phyloP scores from a whole-genome alignment of 1,284 basidiomycete genomes.

The Afroboletus lepidellus region DNA sequence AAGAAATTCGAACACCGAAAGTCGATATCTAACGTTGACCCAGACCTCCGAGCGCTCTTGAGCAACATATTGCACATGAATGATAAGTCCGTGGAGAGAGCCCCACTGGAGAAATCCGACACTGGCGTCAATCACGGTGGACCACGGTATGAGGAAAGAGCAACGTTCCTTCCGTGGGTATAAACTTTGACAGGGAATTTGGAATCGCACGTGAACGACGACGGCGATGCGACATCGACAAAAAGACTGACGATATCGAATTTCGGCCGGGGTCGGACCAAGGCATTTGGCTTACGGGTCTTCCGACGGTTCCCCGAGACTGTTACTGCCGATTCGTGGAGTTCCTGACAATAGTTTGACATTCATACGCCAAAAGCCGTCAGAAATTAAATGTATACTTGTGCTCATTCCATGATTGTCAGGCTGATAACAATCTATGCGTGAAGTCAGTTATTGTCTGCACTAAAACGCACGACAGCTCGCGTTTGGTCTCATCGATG shows the following conservation, averaged over 20 bases:
- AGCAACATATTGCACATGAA: constrained; percentile 52
- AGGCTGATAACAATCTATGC: constrained; percentile 58
- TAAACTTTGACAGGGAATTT: constrained; percentile 70
- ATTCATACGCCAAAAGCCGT: not conserved
- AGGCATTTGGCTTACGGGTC: constrained; percentile 49
- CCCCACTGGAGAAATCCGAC: constrained; percentile 78
- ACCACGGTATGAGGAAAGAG: not conserved
- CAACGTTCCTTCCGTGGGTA: constrained; percentile 66
- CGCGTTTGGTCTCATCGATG: constrained; percentile 58
- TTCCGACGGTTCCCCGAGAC: constrained; percentile 65
- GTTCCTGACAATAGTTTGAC: constrained; percentile 24
- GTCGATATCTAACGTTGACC: constrained; percentile 68
- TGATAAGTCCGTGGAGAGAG: constrained; percentile 55
- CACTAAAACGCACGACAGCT: constrained; percentile 24
- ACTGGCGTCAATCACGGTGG: not conserved
- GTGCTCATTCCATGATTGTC: constrained; percentile 60
- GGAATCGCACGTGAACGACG: constrained; percentile 46
- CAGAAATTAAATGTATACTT: constrained; percentile 33
- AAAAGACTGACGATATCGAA: constrained; percentile 51
- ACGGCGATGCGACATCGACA: constrained; percentile 67
- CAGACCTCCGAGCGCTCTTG: constrained; percentile 65
- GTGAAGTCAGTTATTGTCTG: not conserved
- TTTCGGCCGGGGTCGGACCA: not conserved
- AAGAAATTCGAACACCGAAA: constrained; percentile 74
- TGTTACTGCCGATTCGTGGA: constrained; percentile 56